Percentiles rank a stretch among this genome's conserved stretches.
Evolutionary conservation across 495 filamentous ascomycete genomes (phyloP).

Genomic region (Zalerion maritima): DNA sequence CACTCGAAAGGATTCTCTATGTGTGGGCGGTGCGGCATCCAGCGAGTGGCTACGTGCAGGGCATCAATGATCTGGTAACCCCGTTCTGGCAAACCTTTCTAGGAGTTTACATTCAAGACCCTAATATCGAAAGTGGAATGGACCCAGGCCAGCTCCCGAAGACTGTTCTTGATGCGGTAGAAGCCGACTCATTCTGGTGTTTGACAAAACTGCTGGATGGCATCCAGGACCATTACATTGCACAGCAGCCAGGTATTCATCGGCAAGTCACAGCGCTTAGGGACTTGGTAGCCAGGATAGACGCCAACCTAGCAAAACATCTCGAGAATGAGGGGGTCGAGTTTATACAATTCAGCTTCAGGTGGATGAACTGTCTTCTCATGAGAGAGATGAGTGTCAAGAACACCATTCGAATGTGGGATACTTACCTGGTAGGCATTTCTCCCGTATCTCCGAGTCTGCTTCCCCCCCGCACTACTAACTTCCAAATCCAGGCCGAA

Average conservation of each 20-base stretch:
- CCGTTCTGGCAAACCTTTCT: constrained; percentile 97
- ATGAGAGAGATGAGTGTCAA: constrained; percentile 95
- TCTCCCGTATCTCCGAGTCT: constrained; percentile 1
- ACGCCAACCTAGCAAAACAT: constrained; percentile 70
- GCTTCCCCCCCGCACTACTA: constrained; percentile 3
- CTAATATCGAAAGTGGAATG: constrained; percentile 87
- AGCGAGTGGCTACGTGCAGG: constrained; percentile 93
- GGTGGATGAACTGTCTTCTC: constrained; percentile 98
- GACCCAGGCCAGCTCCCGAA: constrained; percentile 87
- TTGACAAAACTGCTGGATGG: constrained; percentile 91
- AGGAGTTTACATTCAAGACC: constrained; percentile 81
- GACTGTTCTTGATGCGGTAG: constrained; percentile 86
- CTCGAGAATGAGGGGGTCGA: constrained; percentile 82
- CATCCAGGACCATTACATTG: constrained; percentile 98
- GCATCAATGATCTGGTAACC: constrained; percentile 95
- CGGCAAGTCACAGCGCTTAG: constrained; percentile 77
- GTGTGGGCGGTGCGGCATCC: constrained; percentile 97
- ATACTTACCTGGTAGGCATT: constrained; percentile 78
- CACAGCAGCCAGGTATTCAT: constrained; percentile 91
- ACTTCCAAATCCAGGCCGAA: constrained; percentile 54
- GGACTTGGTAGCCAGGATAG: constrained; percentile 82
- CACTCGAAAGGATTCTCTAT: constrained; percentile 86
- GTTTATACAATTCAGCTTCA: constrained; percentile 97
- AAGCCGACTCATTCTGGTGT: constrained; percentile 98
- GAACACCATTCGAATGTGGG: constrained; percentile 98